These are phyloP conservation scores for Sparassis latifolia DNA, from an alignment of 1,284 basidiomycete species.

Conservation along the genomic window DNA sequence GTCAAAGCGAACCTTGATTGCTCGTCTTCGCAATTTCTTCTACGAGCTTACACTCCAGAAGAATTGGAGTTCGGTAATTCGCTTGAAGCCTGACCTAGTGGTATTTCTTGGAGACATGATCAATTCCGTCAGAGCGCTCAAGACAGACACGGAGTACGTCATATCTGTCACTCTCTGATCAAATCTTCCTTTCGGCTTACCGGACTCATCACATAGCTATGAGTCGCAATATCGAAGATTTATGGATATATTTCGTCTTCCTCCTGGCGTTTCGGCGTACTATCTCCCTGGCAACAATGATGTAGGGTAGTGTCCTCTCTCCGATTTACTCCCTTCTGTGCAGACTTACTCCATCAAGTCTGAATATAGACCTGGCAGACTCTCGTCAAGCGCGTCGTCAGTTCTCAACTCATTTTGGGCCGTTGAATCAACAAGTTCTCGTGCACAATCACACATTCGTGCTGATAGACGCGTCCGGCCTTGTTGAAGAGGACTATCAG, in stretches of 20 bases:
- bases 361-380: constrained; percentile 16
- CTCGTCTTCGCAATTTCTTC: constrained; percentile 41
- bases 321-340: constrained; percentile 14
- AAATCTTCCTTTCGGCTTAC: background rate
- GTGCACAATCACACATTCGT: constrained; percentile 70
- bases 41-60: constrained; percentile 70
- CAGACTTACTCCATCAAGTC: constrained; percentile 5
- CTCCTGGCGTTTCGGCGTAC: constrained; percentile 38
- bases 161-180: background rate
- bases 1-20: constrained; percentile 34
- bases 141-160: constrained; percentile 53
- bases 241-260: constrained; percentile 51
- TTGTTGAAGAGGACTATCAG: constrained; percentile 78
- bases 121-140: constrained; percentile 57
- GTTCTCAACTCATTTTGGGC: constrained; percentile 73
- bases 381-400: constrained; percentile 22
- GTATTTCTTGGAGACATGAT: constrained; percentile 82
- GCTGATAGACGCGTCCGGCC: constrained; percentile 67
- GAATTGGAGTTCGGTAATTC: constrained; percentile 62
- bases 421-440: constrained; percentile 43
- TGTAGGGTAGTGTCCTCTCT: constrained; percentile 45
- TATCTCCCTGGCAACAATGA: constrained; percentile 87
- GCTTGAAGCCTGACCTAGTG: constrained; percentile 62
- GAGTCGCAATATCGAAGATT: constrained; percentile 53
- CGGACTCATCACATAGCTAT: constrained; percentile 41